Conservation (phyloP, 192 early-diverging fungal genomes). For the Spizellomyces punctatus region DNA sequence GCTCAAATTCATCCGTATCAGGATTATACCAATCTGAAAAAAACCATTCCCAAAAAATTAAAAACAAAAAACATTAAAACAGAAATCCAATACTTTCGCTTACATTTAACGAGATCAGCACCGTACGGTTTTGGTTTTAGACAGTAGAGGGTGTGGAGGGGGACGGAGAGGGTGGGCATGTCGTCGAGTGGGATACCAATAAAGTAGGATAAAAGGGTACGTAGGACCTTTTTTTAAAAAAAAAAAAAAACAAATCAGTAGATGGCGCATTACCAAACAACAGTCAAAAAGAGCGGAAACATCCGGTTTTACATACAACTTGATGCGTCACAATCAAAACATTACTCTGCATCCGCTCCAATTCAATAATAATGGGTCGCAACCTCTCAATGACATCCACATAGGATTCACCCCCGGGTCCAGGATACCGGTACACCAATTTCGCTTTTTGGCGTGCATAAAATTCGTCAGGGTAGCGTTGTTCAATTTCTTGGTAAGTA, state of each 20-base stretch:
- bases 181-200: constrained; percentile 79
- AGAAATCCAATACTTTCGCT: not conserved
- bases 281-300: no score
- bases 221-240: constrained; percentile 48
- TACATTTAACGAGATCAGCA: constrained; percentile 53
- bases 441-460: constrained; percentile 81
- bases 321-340: constrained; percentile 91
- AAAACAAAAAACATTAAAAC: not conserved
- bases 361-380: constrained; percentile 91
- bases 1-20: constrained; percentile 28
- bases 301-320: constrained; percentile 62
- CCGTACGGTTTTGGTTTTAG: constrained; percentile 87
- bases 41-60: not conserved
- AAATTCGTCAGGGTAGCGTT: constrained; percentile 79
- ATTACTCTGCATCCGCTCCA: constrained; percentile 88
- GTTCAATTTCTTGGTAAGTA: constrained; percentile 74
- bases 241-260: not conserved
- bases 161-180: constrained; percentile 80
- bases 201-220: constrained; percentile 90
- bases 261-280: not conserved
- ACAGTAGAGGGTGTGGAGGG: constrained; percentile 79
- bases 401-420: constrained; percentile 94
- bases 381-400: constrained; percentile 92
- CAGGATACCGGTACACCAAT: constrained; percentile 93
- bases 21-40: constrained; percentile 26